A percentile compares a stretch with the other conserved stretches of the same genome.
These are phyloP conservation scores for Knoxdaviesia capensis DNA, from an alignment of 2,329 filamentous ascomycete species.

Conservation along the genomic window DNA sequence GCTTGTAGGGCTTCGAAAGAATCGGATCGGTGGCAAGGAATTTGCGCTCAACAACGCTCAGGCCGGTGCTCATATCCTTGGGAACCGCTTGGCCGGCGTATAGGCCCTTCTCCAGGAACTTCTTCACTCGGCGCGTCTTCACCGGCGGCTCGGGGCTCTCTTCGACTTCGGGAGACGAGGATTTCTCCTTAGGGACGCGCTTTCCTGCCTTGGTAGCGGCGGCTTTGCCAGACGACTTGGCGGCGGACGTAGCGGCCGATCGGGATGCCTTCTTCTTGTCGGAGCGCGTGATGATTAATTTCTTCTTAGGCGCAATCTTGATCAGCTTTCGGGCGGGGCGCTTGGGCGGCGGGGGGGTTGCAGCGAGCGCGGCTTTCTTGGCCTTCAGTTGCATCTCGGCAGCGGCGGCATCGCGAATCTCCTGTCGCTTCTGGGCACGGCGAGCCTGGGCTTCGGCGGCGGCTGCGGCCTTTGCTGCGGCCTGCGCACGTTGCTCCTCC, in stretches of 20 bases:
- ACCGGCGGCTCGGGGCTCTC: constrained; percentile 14
- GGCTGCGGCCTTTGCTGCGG: constrained; percentile 15
- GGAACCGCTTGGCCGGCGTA: constrained; percentile 62
- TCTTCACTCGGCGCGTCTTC: constrained; percentile 38
- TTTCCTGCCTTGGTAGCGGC: constrained; percentile 1
- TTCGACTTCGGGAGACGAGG: constrained; percentile 11
- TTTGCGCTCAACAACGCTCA: constrained; percentile 31
- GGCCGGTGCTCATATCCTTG: constrained; percentile 22
- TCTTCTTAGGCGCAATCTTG: too few species aligned
- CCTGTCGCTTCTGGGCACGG: constrained; percentile 5
- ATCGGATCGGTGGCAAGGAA: constrained; percentile 25
- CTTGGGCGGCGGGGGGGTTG: too few species aligned
- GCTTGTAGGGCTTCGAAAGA: constrained; percentile 21
- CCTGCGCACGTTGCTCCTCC: constrained; percentile 18
- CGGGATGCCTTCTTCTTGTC: constrained; percentile 1
- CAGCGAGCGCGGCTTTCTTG: background rate
- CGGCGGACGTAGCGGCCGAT: background rate
- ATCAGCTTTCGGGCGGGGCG: too few species aligned
- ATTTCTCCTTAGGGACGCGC: constrained; percentile 8
- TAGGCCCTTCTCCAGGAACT: constrained; percentile 64
- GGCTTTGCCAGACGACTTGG: background rate
- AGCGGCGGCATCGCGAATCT: background rate
- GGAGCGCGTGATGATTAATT: too few species aligned
- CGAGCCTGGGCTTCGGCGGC: constrained; percentile 8
- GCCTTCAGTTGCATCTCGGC: background rate